Conservation (phyloP, 257 asterid species). For the Nicotiana tabacum region DNA sequence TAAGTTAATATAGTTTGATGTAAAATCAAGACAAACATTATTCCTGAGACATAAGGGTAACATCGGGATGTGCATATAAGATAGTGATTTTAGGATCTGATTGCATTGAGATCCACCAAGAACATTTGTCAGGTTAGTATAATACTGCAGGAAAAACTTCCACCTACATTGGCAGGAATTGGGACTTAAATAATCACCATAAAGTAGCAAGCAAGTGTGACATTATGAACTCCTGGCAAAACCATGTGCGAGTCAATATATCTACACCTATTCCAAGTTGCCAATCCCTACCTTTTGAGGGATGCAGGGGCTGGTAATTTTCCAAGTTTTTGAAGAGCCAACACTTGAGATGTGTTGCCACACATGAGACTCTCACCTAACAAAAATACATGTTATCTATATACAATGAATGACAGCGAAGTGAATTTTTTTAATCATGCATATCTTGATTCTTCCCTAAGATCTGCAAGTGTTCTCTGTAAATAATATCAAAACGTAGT, state of each 20-base stretch:
- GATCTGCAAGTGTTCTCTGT: background rate
- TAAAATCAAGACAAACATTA: background rate
- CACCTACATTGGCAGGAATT: background rate
- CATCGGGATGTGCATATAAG: background rate
- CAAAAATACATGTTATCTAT: background rate
- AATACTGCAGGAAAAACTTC: background rate
- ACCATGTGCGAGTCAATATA: background rate
- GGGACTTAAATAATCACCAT: constrained; percentile 1
- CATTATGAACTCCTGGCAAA: background rate
- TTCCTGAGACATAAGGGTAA: background rate
- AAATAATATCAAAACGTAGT: background rate
- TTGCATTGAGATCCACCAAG: constrained; percentile 1
- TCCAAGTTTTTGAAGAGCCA: background rate
- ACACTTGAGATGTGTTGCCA: background rate
- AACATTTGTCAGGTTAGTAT: background rate
- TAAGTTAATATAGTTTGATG: background rate
- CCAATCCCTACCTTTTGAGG: background rate
- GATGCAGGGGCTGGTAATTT: background rate
- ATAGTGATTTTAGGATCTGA: background rate
- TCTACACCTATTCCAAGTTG: background rate
- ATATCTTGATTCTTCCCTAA: background rate
- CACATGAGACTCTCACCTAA: background rate
- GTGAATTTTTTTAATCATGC: background rate
- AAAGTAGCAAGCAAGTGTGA: background rate
- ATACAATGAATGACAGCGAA: background rate